Evolutionary conservation across 2,329 filamentous ascomycete species (phyloP), one percentile per base, ranked within the genome.

Genomic region (Penicillium paneum): DNA sequence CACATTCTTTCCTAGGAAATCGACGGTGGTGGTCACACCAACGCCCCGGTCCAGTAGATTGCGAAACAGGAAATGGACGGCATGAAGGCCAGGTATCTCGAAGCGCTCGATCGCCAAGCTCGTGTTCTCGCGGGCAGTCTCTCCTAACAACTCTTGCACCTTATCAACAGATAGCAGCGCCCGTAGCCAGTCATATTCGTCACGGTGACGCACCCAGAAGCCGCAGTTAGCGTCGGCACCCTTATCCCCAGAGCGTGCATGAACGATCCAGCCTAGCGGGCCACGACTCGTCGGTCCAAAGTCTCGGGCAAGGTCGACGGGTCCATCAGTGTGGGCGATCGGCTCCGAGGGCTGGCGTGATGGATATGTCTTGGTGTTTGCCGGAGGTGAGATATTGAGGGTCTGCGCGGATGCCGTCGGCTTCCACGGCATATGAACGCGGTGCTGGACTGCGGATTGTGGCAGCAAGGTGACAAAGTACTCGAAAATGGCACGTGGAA

Each of bases 131-230:
- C 39, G 51, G 17, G 43, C 59, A 8, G 39, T 48, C 12, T 59
- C 46, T 10, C 64, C 64, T n/a, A 67, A 42, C 21, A 67, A 53
- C 19, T 61, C 35, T 8, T 57, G 55, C 4, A 57, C 56, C 8
- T 40, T 60, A 5, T 62, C 49, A 2, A 56, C 55, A 28, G 61
- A 65, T n/a, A 64, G 40, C 12, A 65, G 47, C 7, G 56, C 54
- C 12, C 71, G 69, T 11, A 78, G 64, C 74, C 76, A 79, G 0
- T 73, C 62, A 57, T 71, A 81, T 59, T 80, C 77, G 29, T 77
- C 73, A 0, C 62, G 60, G 34, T 67, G 59, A 1, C 71, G 69
- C 3, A 76, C 73, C 49, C 77, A 83, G 56, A 80, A 73, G 0
- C 77, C 78, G 4, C 78, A 68, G 45, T 79, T 80, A 31, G 69